A percentile compares a stretch with the other conserved stretches of the same genome.
Conservation (phyloP, 73 alveolate genomes). For the Paramecium biaurelia region DNA sequence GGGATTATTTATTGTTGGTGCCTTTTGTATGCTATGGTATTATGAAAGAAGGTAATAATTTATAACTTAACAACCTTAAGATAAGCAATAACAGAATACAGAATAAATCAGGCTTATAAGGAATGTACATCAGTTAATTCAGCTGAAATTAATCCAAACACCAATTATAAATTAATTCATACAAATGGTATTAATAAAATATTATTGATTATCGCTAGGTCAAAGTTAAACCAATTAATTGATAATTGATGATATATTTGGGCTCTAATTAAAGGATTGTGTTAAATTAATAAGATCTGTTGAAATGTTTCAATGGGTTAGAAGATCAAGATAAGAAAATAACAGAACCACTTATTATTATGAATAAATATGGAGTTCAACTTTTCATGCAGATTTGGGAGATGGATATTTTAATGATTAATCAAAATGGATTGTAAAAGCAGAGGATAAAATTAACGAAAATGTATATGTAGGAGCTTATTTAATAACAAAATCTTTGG, state of each 20-base stretch:
- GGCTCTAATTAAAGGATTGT: background rate
- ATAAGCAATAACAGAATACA: background rate
- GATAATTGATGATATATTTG: background rate
- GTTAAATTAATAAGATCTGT: background rate
- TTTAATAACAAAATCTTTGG: background rate
- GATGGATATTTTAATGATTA: slow-evolving; percentile 3
- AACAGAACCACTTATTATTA: background rate
- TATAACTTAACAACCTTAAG: background rate
- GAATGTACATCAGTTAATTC: background rate
- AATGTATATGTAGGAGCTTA: slow-evolving; percentile 13
- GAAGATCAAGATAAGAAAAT: background rate
- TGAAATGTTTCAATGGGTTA: slow-evolving; percentile 33
- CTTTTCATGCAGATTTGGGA: background rate
- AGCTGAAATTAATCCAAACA: background rate
- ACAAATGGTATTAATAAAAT: background rate
- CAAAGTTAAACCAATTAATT: background rate
- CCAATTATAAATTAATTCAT: background rate
- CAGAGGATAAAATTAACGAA: background rate
- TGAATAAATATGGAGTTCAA: background rate
- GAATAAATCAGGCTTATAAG: background rate
- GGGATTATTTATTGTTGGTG: background rate
- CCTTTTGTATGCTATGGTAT: slow-evolving; percentile 1
- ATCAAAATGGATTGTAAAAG: slow-evolving; percentile 7
- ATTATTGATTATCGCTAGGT: background rate
- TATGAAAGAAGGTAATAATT: slow-evolving; percentile 12